Base-by-base conservation (phyloP, 768 basidiomycete genomes). In the Lactifluus volemus region DNA sequence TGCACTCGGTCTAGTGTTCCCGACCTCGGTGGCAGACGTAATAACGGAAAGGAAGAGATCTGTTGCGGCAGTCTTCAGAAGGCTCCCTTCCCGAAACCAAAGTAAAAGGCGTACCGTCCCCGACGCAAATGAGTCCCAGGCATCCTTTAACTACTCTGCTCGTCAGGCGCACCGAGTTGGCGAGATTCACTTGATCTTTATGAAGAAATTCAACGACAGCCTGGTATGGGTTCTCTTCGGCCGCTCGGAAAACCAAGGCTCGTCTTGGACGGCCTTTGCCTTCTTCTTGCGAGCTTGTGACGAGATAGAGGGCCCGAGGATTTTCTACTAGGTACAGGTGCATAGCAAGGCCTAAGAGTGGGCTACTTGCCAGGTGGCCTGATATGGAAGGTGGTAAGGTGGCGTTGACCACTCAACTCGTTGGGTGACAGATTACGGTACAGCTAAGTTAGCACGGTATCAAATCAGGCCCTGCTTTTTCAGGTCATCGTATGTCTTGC, bases 401-500 rank as follows among this genome's bases (percentile, higher is more conserved):
- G 25, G 25, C 25, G 25, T 25, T 25, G 25, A 25, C 25, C 25
- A 25, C 25, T 25, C 25, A 25, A 25, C 25, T 25, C 1, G 2
- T 25, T 25, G 25, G 25, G 25, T 25, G 25, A 25, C 25, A 25
- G 25, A 25, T 25, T 25, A 25, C 25, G 25, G 25, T 9, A 21
- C 9, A 48, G 15, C 21, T 29, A n/a, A n/a, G n/a, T n/a, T n/a
- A 64, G 21, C 19, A 54, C 36, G 21, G 5, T 19, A 9, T 60
- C 60, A 90, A 59, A 95, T 89, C 59, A 96, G 76, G 59, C 94
- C 95, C 71, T 98, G 95, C 75, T 94, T 92, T 79, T 94, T 96
- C 67, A 97, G 78, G 69, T 96, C 92, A 68, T 96, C 92, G 70
- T 94, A 98, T n/a, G 92, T 96, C 79, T 97, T 97, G 69, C 87